A percentile compares a stretch with the other conserved stretches of the same genome.
Evolutionary conservation across 228 moss, liverwort and hornwort species (phyloP).

Genomic region (Sphagnum magellanicum): DNA sequence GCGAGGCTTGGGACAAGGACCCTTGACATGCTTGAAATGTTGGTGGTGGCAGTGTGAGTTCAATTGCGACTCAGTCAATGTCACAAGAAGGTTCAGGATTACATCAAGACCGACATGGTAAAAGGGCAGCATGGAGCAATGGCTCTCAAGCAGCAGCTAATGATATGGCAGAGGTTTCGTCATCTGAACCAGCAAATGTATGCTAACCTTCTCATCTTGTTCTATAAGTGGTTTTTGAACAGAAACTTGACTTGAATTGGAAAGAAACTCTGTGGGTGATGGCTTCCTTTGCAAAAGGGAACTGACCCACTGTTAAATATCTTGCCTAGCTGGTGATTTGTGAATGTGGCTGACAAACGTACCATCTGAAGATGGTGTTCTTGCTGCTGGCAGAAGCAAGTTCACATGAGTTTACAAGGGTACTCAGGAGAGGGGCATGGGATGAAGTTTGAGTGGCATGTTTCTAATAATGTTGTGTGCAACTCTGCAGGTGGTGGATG

Average conservation of each 20-base stretch:
- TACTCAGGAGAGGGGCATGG: background rate
- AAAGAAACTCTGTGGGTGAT: background rate
- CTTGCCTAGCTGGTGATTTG: background rate
- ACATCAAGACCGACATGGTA: conserved; percentile 43
- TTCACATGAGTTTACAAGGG: conserved; percentile 1
- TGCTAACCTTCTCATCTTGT: conserved; percentile 22
- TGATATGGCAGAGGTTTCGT: conserved; percentile 50
- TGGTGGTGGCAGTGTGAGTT: conserved; percentile 51
- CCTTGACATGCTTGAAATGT: background rate
- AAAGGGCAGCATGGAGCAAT: conserved; percentile 41
- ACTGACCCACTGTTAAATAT: no score
- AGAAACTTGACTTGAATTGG: background rate
- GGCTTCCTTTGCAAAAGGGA: no score
- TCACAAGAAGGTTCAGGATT: conserved; percentile 61
- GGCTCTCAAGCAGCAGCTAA: conserved; percentile 32
- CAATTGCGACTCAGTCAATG: conserved; percentile 56
- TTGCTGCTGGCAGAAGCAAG: conserved; percentile 1
- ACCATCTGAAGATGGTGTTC: conserved; percentile 2
- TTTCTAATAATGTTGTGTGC: background rate
- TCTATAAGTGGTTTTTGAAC: conserved; percentile 7
- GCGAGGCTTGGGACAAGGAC: background rate
- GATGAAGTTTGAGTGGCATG: conserved; percentile 6
- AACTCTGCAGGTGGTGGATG: background rate
- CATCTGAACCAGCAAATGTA: conserved; percentile 5
- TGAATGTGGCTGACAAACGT: background rate